Base-by-base conservation (phyloP, 129 eudicot genomes). In the Tagetes patula region DNA sequence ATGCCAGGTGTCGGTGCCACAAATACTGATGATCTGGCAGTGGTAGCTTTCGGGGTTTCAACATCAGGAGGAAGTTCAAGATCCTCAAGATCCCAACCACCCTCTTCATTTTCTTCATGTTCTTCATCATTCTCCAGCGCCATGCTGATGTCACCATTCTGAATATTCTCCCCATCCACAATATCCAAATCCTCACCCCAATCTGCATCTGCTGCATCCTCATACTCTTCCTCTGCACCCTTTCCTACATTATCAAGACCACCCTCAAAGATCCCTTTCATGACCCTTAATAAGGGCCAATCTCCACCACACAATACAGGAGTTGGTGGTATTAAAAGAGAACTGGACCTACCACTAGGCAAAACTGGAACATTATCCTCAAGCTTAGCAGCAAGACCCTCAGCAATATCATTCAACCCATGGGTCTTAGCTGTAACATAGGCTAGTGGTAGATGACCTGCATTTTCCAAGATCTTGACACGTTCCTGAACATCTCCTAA, bases 41-140 rank as follows among this genome's bases (percentile, higher is more conserved):
- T 70, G 9, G 50, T n/a, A 14, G 72, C 67, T 77, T 84, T 88
- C 0, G 88, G 91, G n/a, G 96, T 88, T 39, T 85, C 91, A 32
- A 84, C 67, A 12, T 88, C 96, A 1, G 91, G 79, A 3, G 90
- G 96, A 65, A 88, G 87, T 64, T 82, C 88, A 32, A 88, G 84
- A 70, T 88, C 96, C 72, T 88, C 96, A 36, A 88, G 95, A 71
- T 84, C 96, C 96, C 96, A 88, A 65, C 96, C 96, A 12, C 87
- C 91, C 53, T 83, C 95, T 13, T 85, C 89, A 33, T 74, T 38
- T 34, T 74, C 76, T 11, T 81, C 96, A 46, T 80, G 73, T 31
- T 69, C 84, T 48, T 77, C 87, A 8, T 77, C 91, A 49, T 86
- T 91, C 45, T 79, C 96, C 39, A 82, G 40, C 45, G 37, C 81